Evolutionary conservation across 352 stramenopile species (phyloP).

Genomic region (Phytophthora lateralis): DNA sequence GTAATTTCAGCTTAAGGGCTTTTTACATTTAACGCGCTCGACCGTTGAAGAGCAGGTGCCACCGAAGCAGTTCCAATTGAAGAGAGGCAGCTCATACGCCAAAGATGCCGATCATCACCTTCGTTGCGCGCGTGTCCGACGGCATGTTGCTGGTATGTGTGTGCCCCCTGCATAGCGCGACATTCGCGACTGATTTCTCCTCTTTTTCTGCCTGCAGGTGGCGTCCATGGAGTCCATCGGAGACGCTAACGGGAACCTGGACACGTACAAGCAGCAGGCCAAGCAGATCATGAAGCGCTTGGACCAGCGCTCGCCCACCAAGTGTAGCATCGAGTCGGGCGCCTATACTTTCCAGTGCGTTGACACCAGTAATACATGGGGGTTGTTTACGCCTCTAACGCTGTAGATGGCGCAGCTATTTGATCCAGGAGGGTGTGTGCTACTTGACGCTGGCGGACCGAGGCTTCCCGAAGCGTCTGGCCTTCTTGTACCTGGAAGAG

Average conservation of each 20-base stretch:
- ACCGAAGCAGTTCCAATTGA: constrained; percentile 4
- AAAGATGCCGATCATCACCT: constrained; percentile 94
- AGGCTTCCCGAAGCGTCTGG: constrained; percentile 96
- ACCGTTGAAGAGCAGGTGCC: neutral
- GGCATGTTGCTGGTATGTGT: constrained; percentile 90
- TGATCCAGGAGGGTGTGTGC: constrained; percentile 97
- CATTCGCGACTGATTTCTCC: neutral
- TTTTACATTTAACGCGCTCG: neutral
- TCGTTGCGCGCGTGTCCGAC: constrained; percentile 93
- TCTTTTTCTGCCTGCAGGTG: constrained; percentile 53
- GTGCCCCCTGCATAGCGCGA: neutral
- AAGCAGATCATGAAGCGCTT: constrained; percentile 95
- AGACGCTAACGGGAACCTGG: constrained; percentile 79
- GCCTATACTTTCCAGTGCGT: constrained; percentile 93
- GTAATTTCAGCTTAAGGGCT: neutral
- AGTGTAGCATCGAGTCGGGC: constrained; percentile 95
- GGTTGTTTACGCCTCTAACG: no score
- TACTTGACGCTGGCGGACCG: constrained; percentile 97
- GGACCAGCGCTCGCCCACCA: constrained; percentile 90
- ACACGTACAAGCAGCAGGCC: constrained; percentile 92
- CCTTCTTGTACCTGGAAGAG: constrained; percentile 98
- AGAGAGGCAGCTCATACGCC: neutral
- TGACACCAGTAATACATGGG: no score
- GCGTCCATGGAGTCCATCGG: constrained; percentile 93
- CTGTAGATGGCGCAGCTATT: constrained; percentile 75